Evolutionary conservation across 768 basidiomycete genomes (phyloP), one percentile per base, ranked within the genome.

Genomic region (Phaeotremella skinneri): DNA sequence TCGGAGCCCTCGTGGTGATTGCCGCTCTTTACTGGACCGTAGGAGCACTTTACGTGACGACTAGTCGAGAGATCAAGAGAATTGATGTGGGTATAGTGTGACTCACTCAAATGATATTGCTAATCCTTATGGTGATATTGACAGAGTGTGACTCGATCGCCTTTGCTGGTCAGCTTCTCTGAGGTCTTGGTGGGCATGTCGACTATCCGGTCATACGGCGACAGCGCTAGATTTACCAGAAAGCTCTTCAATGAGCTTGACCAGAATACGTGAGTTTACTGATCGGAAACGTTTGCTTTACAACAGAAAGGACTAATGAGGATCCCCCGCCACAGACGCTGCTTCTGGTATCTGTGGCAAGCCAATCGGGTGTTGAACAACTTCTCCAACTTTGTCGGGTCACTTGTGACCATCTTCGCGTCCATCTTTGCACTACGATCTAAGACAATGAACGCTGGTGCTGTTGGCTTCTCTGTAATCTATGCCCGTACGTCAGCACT

Each of bases 341-440:
- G 78, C 4, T 80, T 79, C 72, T 77, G 78, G 68, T 65, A 72
- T 11, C 61, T 80, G 1, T 80, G 79, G 78, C 75, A 77, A 49
- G 56, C 64, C 21, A 78, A 78, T 52, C 69, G 77, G 50, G 62
- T 75, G 32, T 59, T 78, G 4, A 68, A 73, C 52, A 68, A 74
- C 59, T 75, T 67, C 26, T 69, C 64, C 52, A 79, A 79, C 55
- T 56, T 77, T 25, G 67, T 69, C 16, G 79, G 78, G 3, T 74
- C 76, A 0, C 52, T 78, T 34, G 78, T 79, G 11, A 70, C 76
- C 0, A 59, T 79, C 26, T 69, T 76, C 29, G 76, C 78, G 0
- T 71, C 71, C 6, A 55, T 75, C 9, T 77, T 79, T 52, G 72
- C 79, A 39, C 59, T 80, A 43, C 50, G 70, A 13, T 72, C 70